phyloP scores from a whole-genome alignment of 768 basidiomycete species.

The Porpolomopsis calyptriformis region DNA sequence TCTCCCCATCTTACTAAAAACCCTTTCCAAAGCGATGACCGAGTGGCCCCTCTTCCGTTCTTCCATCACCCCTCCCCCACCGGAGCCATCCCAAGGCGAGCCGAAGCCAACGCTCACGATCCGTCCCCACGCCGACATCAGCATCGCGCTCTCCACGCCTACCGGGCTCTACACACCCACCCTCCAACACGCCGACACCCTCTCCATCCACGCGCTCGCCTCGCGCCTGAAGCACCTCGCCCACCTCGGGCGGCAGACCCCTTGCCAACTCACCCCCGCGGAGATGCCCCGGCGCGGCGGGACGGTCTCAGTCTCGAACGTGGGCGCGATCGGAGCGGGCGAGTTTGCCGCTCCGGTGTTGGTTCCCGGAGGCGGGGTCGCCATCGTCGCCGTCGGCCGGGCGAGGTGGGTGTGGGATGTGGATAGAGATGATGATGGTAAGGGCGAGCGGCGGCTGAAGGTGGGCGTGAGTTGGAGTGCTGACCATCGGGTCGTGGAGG shows the following conservation, averaged over 20 bases:
- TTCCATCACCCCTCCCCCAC: slow-evolving; percentile 43
- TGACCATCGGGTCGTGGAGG: slow-evolving; percentile 82
- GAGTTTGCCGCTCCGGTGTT: slow-evolving; percentile 65
- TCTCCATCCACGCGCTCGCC: slow-evolving; percentile 51
- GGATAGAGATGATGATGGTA: slow-evolving; percentile 27
- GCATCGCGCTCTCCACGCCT: slow-evolving; percentile 67
- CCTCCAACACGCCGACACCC: slow-evolving; percentile 40
- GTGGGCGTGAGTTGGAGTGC: slow-evolving; percentile 72
- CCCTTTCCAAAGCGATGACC: slow-evolving; percentile 66
- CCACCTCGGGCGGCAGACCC: slow-evolving; percentile 55
- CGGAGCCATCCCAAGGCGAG: slow-evolving; percentile 12
- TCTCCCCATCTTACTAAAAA: slow-evolving; percentile 77
- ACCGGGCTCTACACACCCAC: slow-evolving; percentile 80
- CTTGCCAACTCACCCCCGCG: slow-evolving; percentile 47
- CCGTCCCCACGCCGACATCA: slow-evolving; percentile 66
- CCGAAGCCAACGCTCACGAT: slow-evolving; percentile 60
- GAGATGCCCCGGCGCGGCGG: slow-evolving; percentile 72
- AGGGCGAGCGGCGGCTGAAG: slow-evolving; percentile 44
- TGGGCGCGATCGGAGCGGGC: slow-evolving; percentile 70
- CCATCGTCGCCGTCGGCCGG: slow-evolving; percentile 72
- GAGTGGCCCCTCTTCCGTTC: slow-evolving; percentile 80
- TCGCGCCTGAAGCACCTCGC: slow-evolving; percentile 51
- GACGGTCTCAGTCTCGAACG: slow-evolving; percentile 72
- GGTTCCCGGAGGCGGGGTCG: slow-evolving; percentile 74
- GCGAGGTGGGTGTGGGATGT: slow-evolving; percentile 75